These are phyloP conservation scores for Lathyrus oleraceus DNA, from an alignment of 306 rosid species.

Conservation along the genomic window DNA sequence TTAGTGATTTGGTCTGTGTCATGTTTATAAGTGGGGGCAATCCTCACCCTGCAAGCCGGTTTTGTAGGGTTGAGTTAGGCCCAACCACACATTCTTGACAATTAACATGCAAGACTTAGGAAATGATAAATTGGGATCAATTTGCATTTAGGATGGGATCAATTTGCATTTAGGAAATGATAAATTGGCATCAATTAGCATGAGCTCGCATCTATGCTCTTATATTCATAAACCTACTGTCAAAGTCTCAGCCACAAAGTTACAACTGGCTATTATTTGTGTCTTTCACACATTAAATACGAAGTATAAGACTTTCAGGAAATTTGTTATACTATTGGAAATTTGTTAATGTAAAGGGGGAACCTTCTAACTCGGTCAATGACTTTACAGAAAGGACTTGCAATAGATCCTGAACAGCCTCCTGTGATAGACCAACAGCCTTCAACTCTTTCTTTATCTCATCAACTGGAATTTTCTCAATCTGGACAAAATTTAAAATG, in stretches of 20 bases:
- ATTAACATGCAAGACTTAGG: conserved; percentile 4
- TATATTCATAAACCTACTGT: conserved; percentile 21
- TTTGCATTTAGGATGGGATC: too few species aligned
- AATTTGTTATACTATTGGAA: conserved; percentile 7
- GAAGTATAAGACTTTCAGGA: conserved; percentile 29
- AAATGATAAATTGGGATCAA: conserved; percentile 21
- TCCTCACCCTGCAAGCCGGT: too few species aligned
- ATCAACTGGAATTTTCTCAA: conserved; percentile 80
- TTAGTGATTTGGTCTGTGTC: too few species aligned
- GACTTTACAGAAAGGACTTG: conserved; percentile 91
- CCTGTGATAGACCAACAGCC: conserved; percentile 65
- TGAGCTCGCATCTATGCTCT: conserved; percentile 30
- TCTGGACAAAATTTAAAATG: conserved; percentile 47
- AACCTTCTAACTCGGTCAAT: conserved; percentile 88
- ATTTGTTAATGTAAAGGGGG: conserved; percentile 6
- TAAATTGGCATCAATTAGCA: conserved; percentile 3
- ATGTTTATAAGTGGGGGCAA: too few species aligned
- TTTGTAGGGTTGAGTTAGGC: too few species aligned
- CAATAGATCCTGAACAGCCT: conserved; percentile 77
- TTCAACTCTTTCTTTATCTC: conserved; percentile 77
- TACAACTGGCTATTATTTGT: conserved; percentile 13
- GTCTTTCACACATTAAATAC: conserved; percentile 19
- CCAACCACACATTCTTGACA: too few species aligned
- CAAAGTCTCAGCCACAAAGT: conserved; percentile 17
- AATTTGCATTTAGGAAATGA: conserved; percentile 5